Base-by-base conservation (phyloP, 2,329 filamentous ascomycete species). In the Diplodia seriata region DNA sequence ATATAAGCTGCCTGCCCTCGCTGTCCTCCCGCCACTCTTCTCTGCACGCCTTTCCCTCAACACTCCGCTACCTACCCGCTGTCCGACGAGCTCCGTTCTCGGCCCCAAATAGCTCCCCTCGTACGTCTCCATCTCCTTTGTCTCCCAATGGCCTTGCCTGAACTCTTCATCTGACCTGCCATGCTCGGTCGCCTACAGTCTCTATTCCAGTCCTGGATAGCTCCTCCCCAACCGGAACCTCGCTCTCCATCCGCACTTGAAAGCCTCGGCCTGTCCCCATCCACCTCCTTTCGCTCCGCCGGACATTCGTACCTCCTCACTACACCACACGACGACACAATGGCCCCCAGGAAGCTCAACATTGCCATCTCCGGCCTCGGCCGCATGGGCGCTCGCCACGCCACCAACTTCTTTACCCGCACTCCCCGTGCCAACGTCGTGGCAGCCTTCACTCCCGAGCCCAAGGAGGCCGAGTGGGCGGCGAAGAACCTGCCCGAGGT, bases 401-500 rank as follows among this genome's bases (percentile, higher is more conserved):
- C 82, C n/a, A 74, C 80, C 68, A 78, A 83, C 72, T 82, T 83
- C 73, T 78, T 82, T 59, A 79, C 82, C 70, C 79, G 79, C 56
- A 82, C 81, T 2, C 81, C 81, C 29, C 80, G 79, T 40, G 81
- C 80, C 8, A 77, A 82, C 68, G 78, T 84, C 31, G 81, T 84
- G 7, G 81, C 82, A n/a, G 82, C 80, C 4, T 84, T 81, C 72
- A 80, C 81, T 51, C 81, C 81, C 2, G 79, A 80, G 49, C 73
- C 76, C 11, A 77, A 76, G 50, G 81, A 83, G 68, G 68, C 77
- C 8, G 78, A 67, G 71, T 87, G 85, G 85, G 85, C 83, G 4
- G 80, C 80, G 70, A 72, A 77, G 63, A 78, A 84, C 70, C 81
- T 87, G 11, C 83, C 77, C 71, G 85, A 85, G 12, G 83, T 85